phyloP scores from a whole-genome alignment of 106 monocot species.

The Allium fistulosum region DNA sequence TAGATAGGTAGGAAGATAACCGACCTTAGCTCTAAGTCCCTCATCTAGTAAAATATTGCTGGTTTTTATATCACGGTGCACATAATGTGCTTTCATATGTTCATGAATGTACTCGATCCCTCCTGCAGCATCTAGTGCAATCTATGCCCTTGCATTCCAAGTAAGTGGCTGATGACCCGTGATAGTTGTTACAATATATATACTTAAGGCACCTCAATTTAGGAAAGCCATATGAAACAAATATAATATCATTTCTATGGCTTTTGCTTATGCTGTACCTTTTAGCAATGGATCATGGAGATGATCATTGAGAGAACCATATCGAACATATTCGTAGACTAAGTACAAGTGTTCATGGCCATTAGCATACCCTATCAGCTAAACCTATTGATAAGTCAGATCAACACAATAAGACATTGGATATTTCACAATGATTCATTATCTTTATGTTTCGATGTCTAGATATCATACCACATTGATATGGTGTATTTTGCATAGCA shows the following conservation, averaged over 20 bases:
- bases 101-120: constrained; percentile 54
- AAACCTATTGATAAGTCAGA: constrained; percentile 16
- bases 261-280: constrained; percentile 9
- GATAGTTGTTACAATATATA: too few species aligned
- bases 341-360: constrained; percentile 40
- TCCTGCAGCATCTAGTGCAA: constrained; percentile 41
- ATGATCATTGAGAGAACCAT: constrained; percentile 44
- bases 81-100: constrained; percentile 29
- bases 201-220: too few species aligned
- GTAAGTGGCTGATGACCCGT: constrained; percentile 45
- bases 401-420: background rate
- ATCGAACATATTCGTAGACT: constrained; percentile 44
- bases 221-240: too few species aligned
- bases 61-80: constrained; percentile 52
- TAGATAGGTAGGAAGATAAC: background rate
- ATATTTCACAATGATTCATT: background rate
- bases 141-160: constrained; percentile 42
- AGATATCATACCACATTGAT: constrained; percentile 16
- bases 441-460: background rate
- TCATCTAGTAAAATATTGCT: constrained; percentile 45
- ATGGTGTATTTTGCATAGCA: constrained; percentile 48
- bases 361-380: constrained; percentile 36
- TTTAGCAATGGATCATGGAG: constrained; percentile 49
- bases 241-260: too few species aligned
- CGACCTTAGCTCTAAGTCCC: constrained; percentile 41